Base-by-base conservation (phyloP, 2,329 filamentous ascomycete genomes). In the Orbilia ellipsospora region DNA sequence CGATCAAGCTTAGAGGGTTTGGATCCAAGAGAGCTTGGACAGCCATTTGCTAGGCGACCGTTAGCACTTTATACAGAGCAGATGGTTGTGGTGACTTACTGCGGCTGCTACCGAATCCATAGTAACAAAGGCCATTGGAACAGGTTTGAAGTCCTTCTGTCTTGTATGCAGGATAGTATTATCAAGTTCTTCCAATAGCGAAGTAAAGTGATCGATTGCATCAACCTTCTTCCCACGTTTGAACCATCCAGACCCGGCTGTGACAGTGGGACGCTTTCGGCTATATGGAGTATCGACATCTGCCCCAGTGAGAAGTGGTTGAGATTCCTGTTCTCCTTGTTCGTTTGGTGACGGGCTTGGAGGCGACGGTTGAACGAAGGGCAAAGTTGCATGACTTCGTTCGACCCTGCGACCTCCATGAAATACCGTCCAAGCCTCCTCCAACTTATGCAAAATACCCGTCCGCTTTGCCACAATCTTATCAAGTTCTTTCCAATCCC, bases 21-120 rank as follows among this genome's bases (percentile, higher is more conserved):
- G 95, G 93, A 80, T 98, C 94, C 63, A 99, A 89, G 10, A 96
- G 90, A 2, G 95, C 94, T 82, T 99, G 95, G 51, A 97, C 92
- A 23, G 94, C 92, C 93, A 98, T 97, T 84, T 99, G 95, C 79
- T 88, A 52, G 26, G 36, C 8, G 31, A 16, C 20, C 1, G 26
- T 72, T 61, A 77, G 77, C 44, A 40, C 1, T 45, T 6, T 23
- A n/a, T 15, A 36, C 4, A n/a, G 44, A 16, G 23, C 20, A 52
- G 50, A 31, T 6, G 54, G n/a, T 13, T 23, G 8, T 63, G 42
- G 15, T 23, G n/a, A 57, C 60, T 73, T 80, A 81, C 80, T 77
- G 88, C 89, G 18, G 94, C 90, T 13, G 94, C 92, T 59, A 97
- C 95, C 2, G 93, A 95, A 83, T 97, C 92, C 93, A 99, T 96